Evolutionary conservation across 1,284 basidiomycete species (phyloP).

Genomic region (Caloboletus inedulis): DNA sequence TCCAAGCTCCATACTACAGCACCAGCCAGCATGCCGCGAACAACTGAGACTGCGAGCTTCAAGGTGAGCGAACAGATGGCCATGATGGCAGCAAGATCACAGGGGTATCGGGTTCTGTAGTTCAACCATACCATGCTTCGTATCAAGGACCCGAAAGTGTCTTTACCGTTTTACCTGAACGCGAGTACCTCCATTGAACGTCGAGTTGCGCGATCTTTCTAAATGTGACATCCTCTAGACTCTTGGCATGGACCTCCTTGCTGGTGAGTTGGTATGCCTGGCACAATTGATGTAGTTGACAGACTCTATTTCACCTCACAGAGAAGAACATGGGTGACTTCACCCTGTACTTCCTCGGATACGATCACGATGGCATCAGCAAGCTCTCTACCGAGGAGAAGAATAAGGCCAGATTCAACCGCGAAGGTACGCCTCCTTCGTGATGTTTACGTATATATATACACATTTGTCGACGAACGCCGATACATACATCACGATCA

Average conservation of each 20-base stretch:
- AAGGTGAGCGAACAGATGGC: slow-evolving; percentile 39
- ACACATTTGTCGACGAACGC: slow-evolving; percentile 1
- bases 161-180: slow-evolving; percentile 73
- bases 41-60: slow-evolving; percentile 64
- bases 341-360: slow-evolving; percentile 81
- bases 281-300: background rate
- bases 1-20: slow-evolving; percentile 8
- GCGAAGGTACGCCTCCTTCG: slow-evolving; percentile 53
- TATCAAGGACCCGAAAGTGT: slow-evolving; percentile 83
- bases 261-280: slow-evolving; percentile 38
- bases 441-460: background rate
- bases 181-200: slow-evolving; percentile 33
- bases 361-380: slow-evolving; percentile 51
- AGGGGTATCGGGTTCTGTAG: slow-evolving; percentile 34
- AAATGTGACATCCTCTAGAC: slow-evolving; percentile 38
- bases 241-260: slow-evolving; percentile 86
- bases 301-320: slow-evolving; percentile 22
- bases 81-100: background rate
- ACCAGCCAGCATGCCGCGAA: slow-evolving; percentile 52
- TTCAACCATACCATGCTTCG: slow-evolving; percentile 92
- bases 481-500: slow-evolving; percentile 20
- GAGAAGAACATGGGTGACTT: slow-evolving; percentile 58
- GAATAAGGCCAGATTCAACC: slow-evolving; percentile 44
- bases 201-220: background rate
- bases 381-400: slow-evolving; percentile 50